A percentile compares a stretch with the other conserved stretches of the same genome.
Evolutionary conservation across 257 asterid genomes (phyloP).

Genomic region (Solanum tacnaense): DNA sequence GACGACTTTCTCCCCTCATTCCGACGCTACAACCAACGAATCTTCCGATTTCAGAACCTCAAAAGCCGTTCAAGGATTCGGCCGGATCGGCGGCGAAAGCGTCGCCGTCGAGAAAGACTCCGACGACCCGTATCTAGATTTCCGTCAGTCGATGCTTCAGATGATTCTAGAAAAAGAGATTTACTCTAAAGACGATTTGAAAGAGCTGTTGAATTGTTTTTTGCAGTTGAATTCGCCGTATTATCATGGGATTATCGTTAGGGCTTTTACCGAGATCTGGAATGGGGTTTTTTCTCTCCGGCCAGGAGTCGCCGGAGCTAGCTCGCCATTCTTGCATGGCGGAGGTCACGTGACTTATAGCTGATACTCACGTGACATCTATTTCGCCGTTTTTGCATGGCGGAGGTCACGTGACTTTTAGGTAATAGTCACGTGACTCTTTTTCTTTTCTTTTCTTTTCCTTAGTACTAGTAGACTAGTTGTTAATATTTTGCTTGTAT

Average conservation of each 20-base stretch:
- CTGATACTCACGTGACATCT: constrained; percentile 15
- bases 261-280: constrained; percentile 93
- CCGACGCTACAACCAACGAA: constrained; percentile 15
- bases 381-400: constrained; percentile 15
- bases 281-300: constrained; percentile 44
- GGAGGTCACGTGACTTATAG: constrained; percentile 37
- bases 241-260: constrained; percentile 60
- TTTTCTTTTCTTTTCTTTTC: too few species aligned
- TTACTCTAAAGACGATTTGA: constrained; percentile 64
- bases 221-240: constrained; percentile 78
- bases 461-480: background rate
- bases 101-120: constrained; percentile 87
- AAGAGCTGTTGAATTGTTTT: constrained; percentile 73
- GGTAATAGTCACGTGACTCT: constrained; percentile 22
- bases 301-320: background rate
- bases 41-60: background rate
- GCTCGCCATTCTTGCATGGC: constrained; percentile 14
- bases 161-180: constrained; percentile 79
- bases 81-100: constrained; percentile 53
- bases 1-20: constrained; percentile 27
- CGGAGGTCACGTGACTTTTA: constrained; percentile 30
- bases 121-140: constrained; percentile 79
- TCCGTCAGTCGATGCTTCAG: constrained; percentile 87
- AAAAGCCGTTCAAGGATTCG: constrained; percentile 63
- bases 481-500: background rate